These are phyloP conservation scores for Diaporthe aspalathi DNA, from an alignment of 2,329 filamentous ascomycete species.

Conservation along the genomic window DNA sequence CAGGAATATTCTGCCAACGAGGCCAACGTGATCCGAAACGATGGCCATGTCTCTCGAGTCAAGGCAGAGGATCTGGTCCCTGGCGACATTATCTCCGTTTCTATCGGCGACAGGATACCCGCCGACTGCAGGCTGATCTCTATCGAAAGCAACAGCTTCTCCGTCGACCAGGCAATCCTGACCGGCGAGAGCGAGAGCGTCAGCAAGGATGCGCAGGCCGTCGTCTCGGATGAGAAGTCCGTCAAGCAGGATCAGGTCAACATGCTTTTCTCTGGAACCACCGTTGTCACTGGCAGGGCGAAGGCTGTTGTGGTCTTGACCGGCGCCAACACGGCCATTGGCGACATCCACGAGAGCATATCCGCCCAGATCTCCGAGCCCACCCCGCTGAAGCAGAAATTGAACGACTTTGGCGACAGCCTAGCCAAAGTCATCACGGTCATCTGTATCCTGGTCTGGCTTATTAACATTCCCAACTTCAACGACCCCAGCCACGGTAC, in stretches of 20 bases:
- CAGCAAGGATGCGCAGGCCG: conserved; percentile 77
- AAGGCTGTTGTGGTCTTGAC: conserved; percentile 92
- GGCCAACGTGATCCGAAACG: conserved; percentile 89
- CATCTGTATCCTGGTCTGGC: conserved; percentile 96
- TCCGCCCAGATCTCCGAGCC: conserved; percentile 97
- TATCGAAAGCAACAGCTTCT: conserved; percentile 97
- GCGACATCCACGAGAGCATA: conserved; percentile 99
- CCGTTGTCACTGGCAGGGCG: conserved; percentile 93
- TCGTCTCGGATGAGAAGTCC: conserved; percentile 81
- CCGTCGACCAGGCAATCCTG: conserved; percentile 94
- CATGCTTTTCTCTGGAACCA: conserved; percentile 98
- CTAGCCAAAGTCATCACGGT: conserved; percentile 98
- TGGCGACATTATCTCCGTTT: conserved; percentile 88
- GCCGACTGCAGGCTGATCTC: conserved; percentile 91
- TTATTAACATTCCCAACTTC: conserved; percentile 99
- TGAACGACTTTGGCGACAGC: conserved; percentile 97
- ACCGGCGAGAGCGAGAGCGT: conserved; percentile 99
- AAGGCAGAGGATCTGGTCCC: conserved; percentile 98
- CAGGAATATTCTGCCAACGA: conserved; percentile 99
- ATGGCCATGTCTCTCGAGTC: conserved; percentile 80
- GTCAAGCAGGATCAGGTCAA: conserved; percentile 98
- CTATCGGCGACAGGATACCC: conserved; percentile 92
- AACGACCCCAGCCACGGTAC: conserved; percentile 92
- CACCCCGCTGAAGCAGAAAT: conserved; percentile 96
- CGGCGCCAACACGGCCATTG: conserved; percentile 91